Conservation (phyloP, 169 alveolate genomes). For the Besnoitia besnoiti region DNA sequence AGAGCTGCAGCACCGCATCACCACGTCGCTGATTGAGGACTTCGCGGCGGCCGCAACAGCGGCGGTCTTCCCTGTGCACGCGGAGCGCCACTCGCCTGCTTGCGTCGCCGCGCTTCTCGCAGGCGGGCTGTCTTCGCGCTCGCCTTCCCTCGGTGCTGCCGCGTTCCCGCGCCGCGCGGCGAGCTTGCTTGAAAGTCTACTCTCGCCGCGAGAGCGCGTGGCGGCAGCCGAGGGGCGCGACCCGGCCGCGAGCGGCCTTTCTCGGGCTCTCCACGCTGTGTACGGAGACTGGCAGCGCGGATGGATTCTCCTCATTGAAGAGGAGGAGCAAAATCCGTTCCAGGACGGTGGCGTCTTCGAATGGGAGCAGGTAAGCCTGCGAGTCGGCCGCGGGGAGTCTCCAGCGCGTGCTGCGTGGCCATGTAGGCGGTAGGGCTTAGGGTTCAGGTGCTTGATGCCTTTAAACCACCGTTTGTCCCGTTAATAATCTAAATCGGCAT, state of each 20-base stretch:
- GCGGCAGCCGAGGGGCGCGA: not conserved
- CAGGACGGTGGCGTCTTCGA: not conserved
- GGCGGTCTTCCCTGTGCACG: not conserved
- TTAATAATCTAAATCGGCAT: no score
- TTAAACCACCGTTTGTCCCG: no score
- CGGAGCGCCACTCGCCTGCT: not conserved
- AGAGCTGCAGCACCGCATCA: conserved; percentile 14
- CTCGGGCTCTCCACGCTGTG: not conserved
- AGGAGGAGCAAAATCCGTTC: not conserved
- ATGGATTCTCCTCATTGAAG: not conserved
- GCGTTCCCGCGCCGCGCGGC: not conserved
- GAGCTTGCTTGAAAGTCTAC: no score
- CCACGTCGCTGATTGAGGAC: not conserved
- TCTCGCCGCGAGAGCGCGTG: no score
- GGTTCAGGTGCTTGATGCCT: no score
- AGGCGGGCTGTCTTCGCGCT: not conserved
- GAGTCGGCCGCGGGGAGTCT: not conserved
- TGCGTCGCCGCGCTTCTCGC: not conserved
- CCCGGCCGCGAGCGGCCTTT: not conserved
- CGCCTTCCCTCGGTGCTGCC: not conserved
- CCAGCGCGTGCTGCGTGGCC: no score
- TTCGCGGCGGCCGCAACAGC: not conserved
- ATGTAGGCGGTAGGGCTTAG: no score
- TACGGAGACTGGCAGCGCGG: conserved; percentile 11
- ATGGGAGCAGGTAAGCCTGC: not conserved